phyloP scores from a whole-genome alignment of 441 rosid genomes.

The Arabidopsis lyrata region DNA sequence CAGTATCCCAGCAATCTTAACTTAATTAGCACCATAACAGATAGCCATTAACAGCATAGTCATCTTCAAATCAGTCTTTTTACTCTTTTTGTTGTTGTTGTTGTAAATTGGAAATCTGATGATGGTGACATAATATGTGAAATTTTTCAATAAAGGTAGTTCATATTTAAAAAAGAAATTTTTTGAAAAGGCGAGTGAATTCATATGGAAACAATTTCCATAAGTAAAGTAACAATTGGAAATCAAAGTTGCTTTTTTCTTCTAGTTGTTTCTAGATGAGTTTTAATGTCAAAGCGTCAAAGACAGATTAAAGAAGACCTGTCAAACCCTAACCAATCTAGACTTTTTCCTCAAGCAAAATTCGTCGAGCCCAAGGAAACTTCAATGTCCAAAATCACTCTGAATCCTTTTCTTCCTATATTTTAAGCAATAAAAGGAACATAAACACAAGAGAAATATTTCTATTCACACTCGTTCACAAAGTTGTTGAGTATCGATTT shows the following conservation, averaged over 20 bases:
- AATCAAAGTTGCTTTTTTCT: not conserved
- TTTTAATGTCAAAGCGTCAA: slow-evolving; percentile 19
- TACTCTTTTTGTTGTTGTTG: not conserved
- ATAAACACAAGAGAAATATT: not conserved
- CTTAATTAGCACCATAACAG: too few species aligned
- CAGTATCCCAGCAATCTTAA: not conserved
- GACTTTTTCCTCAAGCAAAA: slow-evolving; percentile 39
- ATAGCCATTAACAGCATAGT: too few species aligned
- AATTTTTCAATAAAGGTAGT: not conserved
- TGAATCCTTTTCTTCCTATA: not conserved
- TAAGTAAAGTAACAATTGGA: not conserved
- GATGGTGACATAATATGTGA: not conserved
- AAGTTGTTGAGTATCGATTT: slow-evolving; percentile 8
- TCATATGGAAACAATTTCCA: slow-evolving; percentile 13
- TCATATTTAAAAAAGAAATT: not conserved
- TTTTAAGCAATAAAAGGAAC: slow-evolving; percentile 6
- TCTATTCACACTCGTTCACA: not conserved
- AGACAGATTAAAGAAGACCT: slow-evolving; percentile 25
- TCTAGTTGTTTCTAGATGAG: slow-evolving; percentile 33
- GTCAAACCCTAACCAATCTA: slow-evolving; percentile 19
- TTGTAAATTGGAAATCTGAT: not conserved
- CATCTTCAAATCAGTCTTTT: too few species aligned
- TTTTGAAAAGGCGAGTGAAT: not conserved
- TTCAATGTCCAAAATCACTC: slow-evolving; percentile 10
- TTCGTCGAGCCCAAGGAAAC: slow-evolving; percentile 35